Evolutionary conservation across 495 filamentous ascomycete species (phyloP), one percentile per base, ranked within the genome.

Genomic region (Halenospora varia): DNA sequence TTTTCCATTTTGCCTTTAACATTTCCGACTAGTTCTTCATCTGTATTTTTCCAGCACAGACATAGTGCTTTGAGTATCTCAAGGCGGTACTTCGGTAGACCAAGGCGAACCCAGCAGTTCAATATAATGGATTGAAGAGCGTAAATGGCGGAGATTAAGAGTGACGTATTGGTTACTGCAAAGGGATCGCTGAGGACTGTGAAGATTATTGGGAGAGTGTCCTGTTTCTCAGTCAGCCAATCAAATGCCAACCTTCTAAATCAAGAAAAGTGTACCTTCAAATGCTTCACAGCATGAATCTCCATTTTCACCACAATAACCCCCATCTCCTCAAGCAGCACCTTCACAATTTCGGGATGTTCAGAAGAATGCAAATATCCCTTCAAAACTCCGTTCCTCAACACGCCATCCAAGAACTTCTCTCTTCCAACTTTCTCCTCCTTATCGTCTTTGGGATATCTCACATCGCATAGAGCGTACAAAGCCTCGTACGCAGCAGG

Each of bases 251-350:
- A n/a, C n/a, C n/a, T n/a, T n/a, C n/a, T n/a, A n/a, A n/a, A n/a
- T n/a, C n/a, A n/a, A n/a, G n/a, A n/a, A n/a, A 95, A 68, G 18
- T 93, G 62, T 41, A 87, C 80, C 76, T 84, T 82, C 15, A 97
- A 79, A 66, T 96, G 87, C 62, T 89, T 89, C 8, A 85, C 86
- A 1, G 82, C 74, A 64, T 85, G 77, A 40, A 95, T 78, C 15
- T 82, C 86, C 65, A 96, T 76, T 23, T 78, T 78, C 0, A 71
- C 56, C 10, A 92, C 53, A 1, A 93, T 62, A 2, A 64, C 59
- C 0, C 61, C 45, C 1, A 88, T 76, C 47, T 85, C 76, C 1
- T 71, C 57, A 53, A 92, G 75, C 0, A 96, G 75, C 17, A 87
- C 71, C 11, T 71, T 62, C 2, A 80, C 80, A 23, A 88, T 73